Base-by-base conservation (phyloP, 2,329 filamentous ascomycete genomes). In the Monosporascus sp. region DNA sequence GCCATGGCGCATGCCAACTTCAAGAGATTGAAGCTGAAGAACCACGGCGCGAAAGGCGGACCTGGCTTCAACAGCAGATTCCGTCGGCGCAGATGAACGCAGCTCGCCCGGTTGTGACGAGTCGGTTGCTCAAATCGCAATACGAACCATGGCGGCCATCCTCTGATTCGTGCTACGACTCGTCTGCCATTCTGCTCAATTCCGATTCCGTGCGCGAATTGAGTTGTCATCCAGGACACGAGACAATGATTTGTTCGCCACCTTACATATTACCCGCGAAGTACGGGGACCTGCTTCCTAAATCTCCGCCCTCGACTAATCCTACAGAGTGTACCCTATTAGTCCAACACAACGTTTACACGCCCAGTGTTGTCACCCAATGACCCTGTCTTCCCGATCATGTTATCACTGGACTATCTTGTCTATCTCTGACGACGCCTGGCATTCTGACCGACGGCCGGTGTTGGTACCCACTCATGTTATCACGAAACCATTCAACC, bases 1-100 rank as follows among this genome's bases (percentile, higher is more conserved):
- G 82, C 82, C 57, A 68, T 83, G 60, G 84, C 84, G 15, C 80
- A 86, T 61, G 78, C 82, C 56, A 88, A 88, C 70, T 88, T 87
- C 68, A 83, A 83, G 66, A 72, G 81, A 52, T 67, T 88, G 55
- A 87, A 88, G 73, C 70, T 88, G 63, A 76, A 74, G 60, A 86
- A 85, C 60, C 71, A 75, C 3, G 84, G 83, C 3, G 71, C 80
- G n/a, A 87, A 86, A 67, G 84, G 83, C 2, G 82, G 81, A 4
- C 74, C 80, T 20, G 79, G 75, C 2, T 73, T 76, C 63, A 79
- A 78, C 54, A 84, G 81, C 66, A 75, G 76, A 51, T 87, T 86
- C 65, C 75, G 82, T 52, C 73, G 83, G 56, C 75, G 76, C 62
- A 71, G 66, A 57, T 74, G 50, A 58, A 53, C 20, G 7, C 15